A percentile compares a stretch with the other conserved stretches of the same genome.
Evolutionary conservation across 805 yeast species (phyloP).

Genomic region (Myxozyma melibiosi): DNA sequence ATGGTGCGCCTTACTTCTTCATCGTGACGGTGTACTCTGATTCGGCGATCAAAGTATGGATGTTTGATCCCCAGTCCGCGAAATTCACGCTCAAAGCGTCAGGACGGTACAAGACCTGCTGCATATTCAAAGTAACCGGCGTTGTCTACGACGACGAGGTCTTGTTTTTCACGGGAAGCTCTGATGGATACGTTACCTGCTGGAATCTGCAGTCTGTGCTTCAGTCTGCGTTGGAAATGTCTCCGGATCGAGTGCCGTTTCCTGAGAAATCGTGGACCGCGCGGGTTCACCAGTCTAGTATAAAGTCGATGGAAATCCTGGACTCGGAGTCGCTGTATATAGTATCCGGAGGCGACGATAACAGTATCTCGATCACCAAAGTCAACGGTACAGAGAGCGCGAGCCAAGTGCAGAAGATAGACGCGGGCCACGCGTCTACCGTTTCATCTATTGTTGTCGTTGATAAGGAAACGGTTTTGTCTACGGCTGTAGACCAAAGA

Average conservation of each 20-base stretch:
- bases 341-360: slow-evolving; percentile 92
- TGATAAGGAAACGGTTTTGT: slow-evolving; percentile 44
- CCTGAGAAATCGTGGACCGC: slow-evolving; percentile 38
- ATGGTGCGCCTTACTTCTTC: slow-evolving; percentile 42
- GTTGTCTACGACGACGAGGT: slow-evolving; percentile 40
- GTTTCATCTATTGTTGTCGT: slow-evolving; percentile 63
- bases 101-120: slow-evolving; percentile 69
- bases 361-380: slow-evolving; percentile 56
- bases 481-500: slow-evolving; percentile 83
- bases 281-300: slow-evolving; percentile 80
- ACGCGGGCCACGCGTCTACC: slow-evolving; percentile 81
- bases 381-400: slow-evolving; percentile 37
- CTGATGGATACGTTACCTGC: slow-evolving; percentile 76
- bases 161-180: slow-evolving; percentile 62
- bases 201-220: slow-evolving; percentile 52
- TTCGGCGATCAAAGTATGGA: slow-evolving; percentile 58
- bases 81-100: slow-evolving; percentile 50
- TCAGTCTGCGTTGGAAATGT: not conserved
- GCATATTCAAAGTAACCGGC: slow-evolving; percentile 67
- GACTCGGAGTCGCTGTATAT: slow-evolving; percentile 40
- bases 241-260: slow-evolving; percentile 4
- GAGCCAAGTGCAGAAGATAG: slow-evolving; percentile 39
- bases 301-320: slow-evolving; percentile 58
- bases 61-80: slow-evolving; percentile 45
- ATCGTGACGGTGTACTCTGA: slow-evolving; percentile 81